phyloP scores from a whole-genome alignment of 176 grass and related monocot species.

The Bromus sterilis region DNA sequence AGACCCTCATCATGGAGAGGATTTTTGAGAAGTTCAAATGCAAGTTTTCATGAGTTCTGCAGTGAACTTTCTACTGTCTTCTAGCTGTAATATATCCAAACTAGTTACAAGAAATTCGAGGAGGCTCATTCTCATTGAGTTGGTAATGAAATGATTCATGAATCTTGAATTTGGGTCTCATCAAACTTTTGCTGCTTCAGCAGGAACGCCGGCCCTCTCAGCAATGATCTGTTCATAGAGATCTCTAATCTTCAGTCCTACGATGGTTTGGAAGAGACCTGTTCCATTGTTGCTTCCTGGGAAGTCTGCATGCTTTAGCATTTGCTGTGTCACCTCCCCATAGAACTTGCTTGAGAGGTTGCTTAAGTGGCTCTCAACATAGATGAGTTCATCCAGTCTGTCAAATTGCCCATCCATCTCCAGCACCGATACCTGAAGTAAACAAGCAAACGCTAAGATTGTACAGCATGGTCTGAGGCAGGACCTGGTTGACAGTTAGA shows the following conservation, averaged over 20 bases:
- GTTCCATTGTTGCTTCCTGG: constrained; percentile 89
- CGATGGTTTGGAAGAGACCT: constrained; percentile 80
- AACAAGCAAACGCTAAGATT: constrained; percentile 21
- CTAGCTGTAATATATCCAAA: constrained; percentile 38
- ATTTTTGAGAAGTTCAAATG: constrained; percentile 19
- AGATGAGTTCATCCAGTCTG: constrained; percentile 82
- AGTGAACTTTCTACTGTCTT: constrained; percentile 26
- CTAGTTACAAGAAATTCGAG: constrained; percentile 36
- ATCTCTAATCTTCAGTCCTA: constrained; percentile 87
- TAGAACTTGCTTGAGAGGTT: constrained; percentile 90
- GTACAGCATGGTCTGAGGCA: background rate
- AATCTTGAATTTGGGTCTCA: background rate
- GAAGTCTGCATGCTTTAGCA: constrained; percentile 87
- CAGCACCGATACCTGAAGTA: constrained; percentile 65
- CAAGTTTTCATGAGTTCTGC: constrained; percentile 29
- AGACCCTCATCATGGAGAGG: background rate
- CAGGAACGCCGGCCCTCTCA: constrained; percentile 31
- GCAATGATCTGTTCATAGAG: constrained; percentile 74
- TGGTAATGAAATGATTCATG: background rate
- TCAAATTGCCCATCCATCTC: constrained; percentile 94
- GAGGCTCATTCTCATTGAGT: constrained; percentile 25
- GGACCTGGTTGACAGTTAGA: constrained; percentile 10
- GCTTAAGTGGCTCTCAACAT: constrained; percentile 90
- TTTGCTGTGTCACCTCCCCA: constrained; percentile 92
- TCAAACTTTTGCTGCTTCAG: constrained; percentile 71